Conservation (phyloP, 2,329 filamentous ascomycete species). For the Fusarium nelsonii region DNA sequence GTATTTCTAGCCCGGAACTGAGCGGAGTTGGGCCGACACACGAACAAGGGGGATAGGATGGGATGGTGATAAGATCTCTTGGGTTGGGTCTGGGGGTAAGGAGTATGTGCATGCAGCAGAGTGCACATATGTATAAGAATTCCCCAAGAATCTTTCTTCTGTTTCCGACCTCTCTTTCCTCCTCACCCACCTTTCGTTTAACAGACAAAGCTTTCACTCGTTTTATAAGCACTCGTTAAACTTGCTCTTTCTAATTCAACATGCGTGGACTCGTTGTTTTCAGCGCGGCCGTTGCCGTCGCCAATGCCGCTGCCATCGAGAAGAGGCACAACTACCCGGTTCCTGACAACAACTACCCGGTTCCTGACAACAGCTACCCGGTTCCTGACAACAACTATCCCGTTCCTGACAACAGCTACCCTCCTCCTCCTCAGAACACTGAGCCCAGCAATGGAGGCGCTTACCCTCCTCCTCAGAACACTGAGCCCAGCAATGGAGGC, state of each 20-base stretch:
- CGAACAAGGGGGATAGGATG: slow-evolving; percentile 12
- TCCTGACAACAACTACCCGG: slow-evolving; percentile 11
- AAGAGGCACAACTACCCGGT: slow-evolving; percentile 23
- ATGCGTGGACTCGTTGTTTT: slow-evolving; percentile 40
- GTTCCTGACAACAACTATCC: slow-evolving; percentile 10
- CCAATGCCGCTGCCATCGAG: slow-evolving; percentile 38
- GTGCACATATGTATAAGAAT: slow-evolving; percentile 31
- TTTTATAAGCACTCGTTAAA: slow-evolving; percentile 30
- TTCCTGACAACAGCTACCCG: slow-evolving; percentile 14
- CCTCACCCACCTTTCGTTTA: slow-evolving; percentile 39
- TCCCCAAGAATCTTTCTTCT: slow-evolving; percentile 3
- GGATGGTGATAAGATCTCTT: slow-evolving; percentile 7
- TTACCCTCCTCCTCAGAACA: slow-evolving; percentile 9
- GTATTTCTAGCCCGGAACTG: slow-evolving; percentile 22
- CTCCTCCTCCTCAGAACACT: slow-evolving; percentile 16
- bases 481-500: slow-evolving; percentile 23
- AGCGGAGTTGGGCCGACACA: slow-evolving; percentile 29
- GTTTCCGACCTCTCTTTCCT: neutral
- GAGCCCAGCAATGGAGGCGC: slow-evolving; percentile 21
- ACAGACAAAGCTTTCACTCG: slow-evolving; percentile 27
- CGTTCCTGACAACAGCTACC: slow-evolving; percentile 8
- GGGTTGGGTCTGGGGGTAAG: slow-evolving; percentile 10
- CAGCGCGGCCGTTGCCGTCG: slow-evolving; percentile 39
- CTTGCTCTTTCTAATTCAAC: neutral
- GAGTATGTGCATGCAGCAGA: neutral